Conservation (phyloP, 257 asterid genomes). For the Solanum arcanum region DNA sequence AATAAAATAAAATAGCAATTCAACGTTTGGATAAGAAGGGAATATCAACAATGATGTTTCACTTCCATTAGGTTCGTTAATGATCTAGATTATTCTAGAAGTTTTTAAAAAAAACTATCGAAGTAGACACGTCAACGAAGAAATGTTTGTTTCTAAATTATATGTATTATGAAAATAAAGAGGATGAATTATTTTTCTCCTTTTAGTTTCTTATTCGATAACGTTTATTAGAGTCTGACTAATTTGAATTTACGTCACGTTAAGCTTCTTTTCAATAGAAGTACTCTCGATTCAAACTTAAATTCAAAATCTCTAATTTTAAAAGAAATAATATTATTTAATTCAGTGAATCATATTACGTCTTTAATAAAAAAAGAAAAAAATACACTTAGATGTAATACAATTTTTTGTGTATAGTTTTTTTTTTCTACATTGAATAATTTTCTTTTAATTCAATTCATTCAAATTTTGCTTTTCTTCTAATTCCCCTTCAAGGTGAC, state of each 20-base stretch:
- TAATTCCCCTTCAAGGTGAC: not conserved
- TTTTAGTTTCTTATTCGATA: no score
- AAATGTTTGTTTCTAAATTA: no score
- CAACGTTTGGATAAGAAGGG: not conserved
- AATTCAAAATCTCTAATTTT: no score
- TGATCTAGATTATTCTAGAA: not conserved
- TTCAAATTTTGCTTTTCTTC: no score
- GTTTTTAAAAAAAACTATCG: not conserved
- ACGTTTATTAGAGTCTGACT: not conserved
- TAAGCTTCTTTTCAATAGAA: accelerated
- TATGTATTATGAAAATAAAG: not conserved
- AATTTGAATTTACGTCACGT: accelerated
- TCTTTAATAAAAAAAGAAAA: no score
- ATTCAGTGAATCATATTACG: accelerated
- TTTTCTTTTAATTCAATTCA: not conserved
- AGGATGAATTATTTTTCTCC: not conserved
- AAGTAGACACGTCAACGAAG: no score
- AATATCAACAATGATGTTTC: not conserved
- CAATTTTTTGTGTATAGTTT: not conserved
- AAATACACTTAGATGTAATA: not conserved
- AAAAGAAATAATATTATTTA: no score
- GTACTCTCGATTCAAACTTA: no score
- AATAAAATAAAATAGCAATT: not conserved
- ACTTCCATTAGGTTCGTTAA: not conserved
- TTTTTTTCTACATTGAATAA: not conserved